Evolutionary conservation across 257 asterid species (phyloP), one percentile per base, ranked within the genome.

Genomic region (Nicotiana noctiflora): DNA sequence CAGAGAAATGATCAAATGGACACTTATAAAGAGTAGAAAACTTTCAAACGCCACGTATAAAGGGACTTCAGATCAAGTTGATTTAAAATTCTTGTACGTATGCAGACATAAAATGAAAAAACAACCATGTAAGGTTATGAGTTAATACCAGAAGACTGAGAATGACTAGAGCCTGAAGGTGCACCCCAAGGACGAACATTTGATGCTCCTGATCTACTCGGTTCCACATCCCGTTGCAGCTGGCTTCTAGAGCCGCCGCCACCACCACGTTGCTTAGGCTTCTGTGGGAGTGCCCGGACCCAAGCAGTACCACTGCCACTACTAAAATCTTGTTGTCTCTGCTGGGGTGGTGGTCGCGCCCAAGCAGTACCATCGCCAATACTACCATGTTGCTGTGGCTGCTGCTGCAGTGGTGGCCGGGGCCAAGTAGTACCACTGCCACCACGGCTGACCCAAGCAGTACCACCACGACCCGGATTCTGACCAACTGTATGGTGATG

Each of bases 121-220:
- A 44, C 57, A 44, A 21, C 37, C 13, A 70, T 23, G 21, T 70
- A 21, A 40, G 49, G 6, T 31, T 9, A 66, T 37, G 32, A 32
- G 31, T 11, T 37, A 46, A 70, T 86, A 88, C 91, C 91, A 19
- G 88, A 29, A 44, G 81, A n/a, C 81, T 76, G 89, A 77, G 90
- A 32, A 29, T 84, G 4, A 19, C 32, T 6, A n/a, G 60, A 6
- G 14, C 14, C 17, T 18, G 72, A 10, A 53, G 87, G 14, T 1
- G 81, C 67, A 1, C 83, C 85, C 88, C 84, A 66, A 49, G 86
- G 82, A 60, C 79, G 85, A 23, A 77, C 86, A 15, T 60, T 52
- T 86, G 87, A 59, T 37, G 74, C 76, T 14, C 79, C 79, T 8
- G 77, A 76, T 31, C 86, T 59, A 1, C 82, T 15, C 1, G 84